A percentile compares a stretch with the other conserved stretches of the same genome.
Evolutionary conservation across 805 yeast species (phyloP).

Genomic region (Middelhovenomyces tepae): DNA sequence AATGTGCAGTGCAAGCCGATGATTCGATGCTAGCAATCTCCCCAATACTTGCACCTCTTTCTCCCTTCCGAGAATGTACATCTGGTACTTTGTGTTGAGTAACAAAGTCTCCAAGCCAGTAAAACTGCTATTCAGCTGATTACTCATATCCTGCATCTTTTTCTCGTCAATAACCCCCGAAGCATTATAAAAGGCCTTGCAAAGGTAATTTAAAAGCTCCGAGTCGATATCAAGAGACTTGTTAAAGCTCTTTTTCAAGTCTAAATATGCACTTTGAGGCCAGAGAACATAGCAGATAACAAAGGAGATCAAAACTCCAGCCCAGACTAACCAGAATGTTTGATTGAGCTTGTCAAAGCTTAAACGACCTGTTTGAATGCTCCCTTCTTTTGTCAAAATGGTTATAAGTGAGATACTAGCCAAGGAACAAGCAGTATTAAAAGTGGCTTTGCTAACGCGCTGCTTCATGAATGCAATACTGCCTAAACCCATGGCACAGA

Average conservation of each 20-base stretch:
- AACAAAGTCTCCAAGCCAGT: too few relatives aligned
- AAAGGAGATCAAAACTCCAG: slow-evolving; percentile 56
- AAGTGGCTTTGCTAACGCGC: slow-evolving; percentile 54
- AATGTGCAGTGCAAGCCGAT: slow-evolving; percentile 44
- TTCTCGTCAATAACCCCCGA: too few relatives aligned
- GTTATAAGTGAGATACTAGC: slow-evolving; percentile 66
- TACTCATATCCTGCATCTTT: too few relatives aligned
- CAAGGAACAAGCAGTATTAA: slow-evolving; percentile 73
- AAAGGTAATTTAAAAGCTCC: slow-evolving; percentile 35
- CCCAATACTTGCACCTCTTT: slow-evolving; percentile 39
- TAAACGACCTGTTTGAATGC: slow-evolving; percentile 46
- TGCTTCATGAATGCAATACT: slow-evolving; percentile 62
- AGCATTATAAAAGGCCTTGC: slow-evolving; percentile 45
- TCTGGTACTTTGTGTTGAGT: slow-evolving; percentile 57
- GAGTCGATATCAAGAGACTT: slow-evolving; percentile 47
- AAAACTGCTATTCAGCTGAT: too few relatives aligned
- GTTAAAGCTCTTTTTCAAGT: slow-evolving; percentile 39
- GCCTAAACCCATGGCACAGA: slow-evolving; percentile 51
- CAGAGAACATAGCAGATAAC: slow-evolving; percentile 51
- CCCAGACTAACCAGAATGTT: slow-evolving; percentile 46
- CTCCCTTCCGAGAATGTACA: slow-evolving; percentile 46
- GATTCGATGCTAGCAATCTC: slow-evolving; percentile 43
- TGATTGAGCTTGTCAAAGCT: slow-evolving; percentile 48
- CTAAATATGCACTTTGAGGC: slow-evolving; percentile 49
- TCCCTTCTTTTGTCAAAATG: slow-evolving; percentile 66